Evolutionary conservation across 2,329 filamentous ascomycete species (phyloP), one percentile per base, ranked within the genome.

Genomic region (Alternaria viburni): DNA sequence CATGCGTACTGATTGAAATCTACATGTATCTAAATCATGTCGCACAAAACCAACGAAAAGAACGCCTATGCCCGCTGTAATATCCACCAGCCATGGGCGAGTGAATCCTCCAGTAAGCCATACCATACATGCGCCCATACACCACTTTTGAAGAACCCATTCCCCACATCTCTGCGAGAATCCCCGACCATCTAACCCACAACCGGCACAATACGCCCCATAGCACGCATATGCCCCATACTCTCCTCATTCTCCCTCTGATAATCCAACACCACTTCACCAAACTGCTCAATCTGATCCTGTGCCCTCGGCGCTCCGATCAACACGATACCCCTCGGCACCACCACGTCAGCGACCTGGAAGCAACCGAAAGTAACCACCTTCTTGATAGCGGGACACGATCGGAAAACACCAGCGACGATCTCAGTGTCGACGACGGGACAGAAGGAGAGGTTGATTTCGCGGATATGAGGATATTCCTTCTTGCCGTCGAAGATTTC

Each of bases 361-460:
- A 90, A 90, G 75, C 88, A 90, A 6, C 86, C 87, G 77, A 90
- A 90, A 3, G 87, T 85, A 6, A 88, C 85, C 26, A 90, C 73
- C 76, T 88, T 87, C 62, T 80, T 80, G 44, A 88, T 74, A 11
- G 75, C 86, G 0, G 90, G 90, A 66, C 90, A 92, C 54, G 83
- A 81, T 19, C 86, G 83, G 79, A 92, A 92, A 60, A 92, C 87
- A 61, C 82, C 83, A 0, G 87, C 87, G 4, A 92, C 81, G 1
- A 91, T 81, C 56, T 87, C 85, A 68, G 91, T 90, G 17, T 88
- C 89, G 6, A 92, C 86, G 28, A 87, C 82, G 59, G 89, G 88
- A 69, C 89, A 91, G 78, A 97, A 96, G 57, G 90, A 92, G 46
- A 96, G 83, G 76, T 97, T 93, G 46, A 97, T 82, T 61, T 91